Base-by-base conservation (phyloP, 2,329 filamentous ascomycete species). In the Colletotrichum plurivorum region DNA sequence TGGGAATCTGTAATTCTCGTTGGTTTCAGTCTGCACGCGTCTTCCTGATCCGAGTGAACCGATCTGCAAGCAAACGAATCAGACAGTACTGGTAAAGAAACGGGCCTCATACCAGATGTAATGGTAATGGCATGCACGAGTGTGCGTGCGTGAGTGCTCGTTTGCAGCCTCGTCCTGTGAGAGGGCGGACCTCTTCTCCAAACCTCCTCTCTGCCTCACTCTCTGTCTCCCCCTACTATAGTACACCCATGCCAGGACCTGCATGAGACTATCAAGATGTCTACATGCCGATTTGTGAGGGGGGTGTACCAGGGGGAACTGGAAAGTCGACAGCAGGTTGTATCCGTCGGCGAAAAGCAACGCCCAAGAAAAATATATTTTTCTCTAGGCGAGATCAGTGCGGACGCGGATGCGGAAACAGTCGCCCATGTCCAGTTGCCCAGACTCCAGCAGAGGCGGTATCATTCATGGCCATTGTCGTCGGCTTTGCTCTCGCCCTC, bases 141-240 rank as follows among this genome's bases (percentile, higher is more conserved):
- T 43, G 41, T 6, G 16, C 65, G 65, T 58, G 46, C 27, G 53
- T 46, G 58, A 43, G 36, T 68, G 53, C 65, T 41, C 56, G 43
- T 39, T 25, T 55, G n/a, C 20, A 10, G 31, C 31, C 31, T 46
- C 20, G 7, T 51, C 39, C 46, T 56, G 53, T 18, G 18, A 13
- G 49, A 27, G 41, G 25, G 51, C 36, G 46, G 65, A n/a, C 53
- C 53, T 67, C 65, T 39, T 51, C 25, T 22, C 52, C 52, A 27
- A 27, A 13, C 16, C 53, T 25, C 48, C 60, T 48, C 45, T 27
- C 25, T 10, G 45, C 27, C 27, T 31, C 27, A 7, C 7, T 31
- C 7, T 9, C 22, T 25, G 22, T 25, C 22, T 25, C 22, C 22
- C 22, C 22, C 22, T 25, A 25, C 22, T 25, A 25, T 25, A 25